phyloP scores from a whole-genome alignment of 2,329 filamentous ascomycete genomes.

The Colletotrichum sp. region DNA sequence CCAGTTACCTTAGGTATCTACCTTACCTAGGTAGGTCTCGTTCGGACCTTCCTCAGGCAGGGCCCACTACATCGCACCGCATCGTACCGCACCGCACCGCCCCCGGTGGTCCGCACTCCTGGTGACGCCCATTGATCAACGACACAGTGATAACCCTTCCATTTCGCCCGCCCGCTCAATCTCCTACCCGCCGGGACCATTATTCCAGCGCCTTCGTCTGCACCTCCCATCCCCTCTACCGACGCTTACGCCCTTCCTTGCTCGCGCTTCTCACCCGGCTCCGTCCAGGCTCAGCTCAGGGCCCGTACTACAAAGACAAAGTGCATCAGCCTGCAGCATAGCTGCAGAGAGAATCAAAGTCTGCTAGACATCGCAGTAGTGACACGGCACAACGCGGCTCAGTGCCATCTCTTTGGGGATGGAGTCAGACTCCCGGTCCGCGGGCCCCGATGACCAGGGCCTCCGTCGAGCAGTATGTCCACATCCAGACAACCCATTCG shows the following conservation, averaged over 20 bases:
- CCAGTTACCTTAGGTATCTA: no score
- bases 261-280: not conserved
- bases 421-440: constrained; percentile 21
- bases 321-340: not conserved
- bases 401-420: not conserved
- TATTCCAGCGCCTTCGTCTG: not conserved
- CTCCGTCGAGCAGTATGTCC: constrained; percentile 41
- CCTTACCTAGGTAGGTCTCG: not conserved
- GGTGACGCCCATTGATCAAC: not conserved
- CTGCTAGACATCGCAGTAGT: not conserved
- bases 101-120: not conserved
- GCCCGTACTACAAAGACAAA: not conserved
- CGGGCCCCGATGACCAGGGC: constrained; percentile 36
- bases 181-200: not conserved
- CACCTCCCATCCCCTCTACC: not conserved
- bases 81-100: not conserved
- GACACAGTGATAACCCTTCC: not conserved
- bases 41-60: not conserved
- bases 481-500: not conserved
- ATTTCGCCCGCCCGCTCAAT: not conserved
- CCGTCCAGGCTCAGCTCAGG: not conserved
- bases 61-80: not conserved
- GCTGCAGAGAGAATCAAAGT: not conserved
- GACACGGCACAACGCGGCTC: not conserved
- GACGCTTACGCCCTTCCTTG: not conserved